These are phyloP conservation scores for Polyporus tsugae DNA, from an alignment of 1,284 basidiomycete species.

Conservation along the genomic window DNA sequence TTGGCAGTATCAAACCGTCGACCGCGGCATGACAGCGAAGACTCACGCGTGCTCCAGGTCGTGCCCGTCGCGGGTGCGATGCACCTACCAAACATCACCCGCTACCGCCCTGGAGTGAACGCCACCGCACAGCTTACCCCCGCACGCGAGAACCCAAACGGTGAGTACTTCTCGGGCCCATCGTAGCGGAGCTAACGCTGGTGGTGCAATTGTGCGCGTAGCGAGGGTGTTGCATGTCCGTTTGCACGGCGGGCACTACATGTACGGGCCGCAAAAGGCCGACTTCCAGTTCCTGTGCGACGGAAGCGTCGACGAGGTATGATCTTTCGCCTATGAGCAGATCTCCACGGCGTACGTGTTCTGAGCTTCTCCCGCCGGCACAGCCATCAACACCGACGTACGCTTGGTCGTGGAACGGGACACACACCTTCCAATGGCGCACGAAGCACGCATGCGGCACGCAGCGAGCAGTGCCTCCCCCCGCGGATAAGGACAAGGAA, in stretches of 20 bases:
- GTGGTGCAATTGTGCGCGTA: slow-evolving; percentile 17
- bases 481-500: slow-evolving; percentile 18
- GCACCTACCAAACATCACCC: slow-evolving; percentile 26
- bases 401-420: slow-evolving; percentile 42
- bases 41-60: slow-evolving; percentile 48
- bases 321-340: slow-evolving; percentile 11
- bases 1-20: slow-evolving; percentile 45
- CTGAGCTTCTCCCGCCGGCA: slow-evolving; percentile 4
- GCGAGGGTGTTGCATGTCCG: slow-evolving; percentile 47
- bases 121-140: slow-evolving; percentile 35
- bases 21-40: slow-evolving; percentile 48
- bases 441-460: slow-evolving; percentile 45
- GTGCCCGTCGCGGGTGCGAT: slow-evolving; percentile 49
- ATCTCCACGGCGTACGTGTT: background rate
- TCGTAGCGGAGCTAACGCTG: slow-evolving; percentile 2
- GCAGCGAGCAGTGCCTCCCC: background rate
- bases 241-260: slow-evolving; percentile 51
- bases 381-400: slow-evolving; percentile 43
- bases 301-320: slow-evolving; percentile 42
- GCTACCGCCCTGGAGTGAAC: slow-evolving; percentile 36
- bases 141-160: slow-evolving; percentile 25
- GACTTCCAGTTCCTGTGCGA: slow-evolving; percentile 52
- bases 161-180: slow-evolving; percentile 26
- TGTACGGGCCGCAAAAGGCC: slow-evolving; percentile 47
- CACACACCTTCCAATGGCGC: slow-evolving; percentile 45